Percentiles rank a stretch among this genome's conserved stretches.
These are phyloP conservation scores for Plasmodium sp. DNA, from an alignment of 169 alveolate species.

Conservation along the genomic window DNA sequence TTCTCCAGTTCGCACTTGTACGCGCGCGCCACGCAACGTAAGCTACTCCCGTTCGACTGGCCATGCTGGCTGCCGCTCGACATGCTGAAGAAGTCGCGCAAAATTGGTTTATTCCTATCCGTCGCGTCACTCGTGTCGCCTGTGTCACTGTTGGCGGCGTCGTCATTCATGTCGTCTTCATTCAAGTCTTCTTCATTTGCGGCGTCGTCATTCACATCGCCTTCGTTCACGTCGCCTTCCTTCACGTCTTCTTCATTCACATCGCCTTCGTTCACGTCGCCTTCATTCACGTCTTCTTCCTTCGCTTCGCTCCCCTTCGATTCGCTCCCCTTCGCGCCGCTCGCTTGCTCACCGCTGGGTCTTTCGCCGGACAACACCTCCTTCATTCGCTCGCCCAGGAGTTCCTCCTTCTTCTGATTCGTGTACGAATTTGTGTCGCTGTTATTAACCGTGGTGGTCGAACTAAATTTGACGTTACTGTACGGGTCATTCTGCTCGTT, in stretches of 20 bases:
- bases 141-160: not conserved
- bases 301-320: not conserved
- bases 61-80: not conserved
- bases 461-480: slow-evolving; percentile 5
- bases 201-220: not conserved
- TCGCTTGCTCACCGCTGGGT: not conserved
- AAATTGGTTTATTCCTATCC: not conserved
- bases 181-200: not conserved
- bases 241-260: not conserved
- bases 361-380: not conserved
- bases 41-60: not conserved
- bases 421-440: slow-evolving; percentile 14
- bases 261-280: not conserved
- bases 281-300: not conserved
- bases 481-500: not conserved
- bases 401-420: not conserved
- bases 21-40: not conserved
- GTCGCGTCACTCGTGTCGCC: not conserved
- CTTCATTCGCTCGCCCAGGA: not conserved
- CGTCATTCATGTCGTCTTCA: not conserved
- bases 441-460: slow-evolving; percentile 17
- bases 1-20: slow-evolving; percentile 19
- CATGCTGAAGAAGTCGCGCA: not conserved
- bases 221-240: too few species aligned
- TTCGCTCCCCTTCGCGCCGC: not conserved